These are phyloP conservation scores for Sporothrix globosa DNA, from an alignment of 2,329 filamentous ascomycete genomes.

Conservation along the genomic window DNA sequence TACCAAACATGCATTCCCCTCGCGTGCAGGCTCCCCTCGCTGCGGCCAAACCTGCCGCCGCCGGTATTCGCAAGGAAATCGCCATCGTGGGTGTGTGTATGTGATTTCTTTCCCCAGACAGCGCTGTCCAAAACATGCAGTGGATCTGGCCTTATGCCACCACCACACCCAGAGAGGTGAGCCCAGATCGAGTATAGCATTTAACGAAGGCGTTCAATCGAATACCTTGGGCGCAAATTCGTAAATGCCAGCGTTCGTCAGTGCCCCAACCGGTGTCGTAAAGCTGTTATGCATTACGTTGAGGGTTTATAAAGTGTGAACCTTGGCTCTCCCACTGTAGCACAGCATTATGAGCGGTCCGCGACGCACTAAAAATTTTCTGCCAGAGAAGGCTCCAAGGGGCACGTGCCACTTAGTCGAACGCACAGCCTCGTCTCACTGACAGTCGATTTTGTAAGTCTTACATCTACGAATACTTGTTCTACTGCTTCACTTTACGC, in stretches of 20 bases:
- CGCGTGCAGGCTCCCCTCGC: not conserved
- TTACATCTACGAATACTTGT: not conserved
- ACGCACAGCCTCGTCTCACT: not conserved
- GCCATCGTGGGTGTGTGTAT: not conserved
- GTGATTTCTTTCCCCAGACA: not conserved
- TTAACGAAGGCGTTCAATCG: not conserved
- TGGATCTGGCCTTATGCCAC: not conserved
- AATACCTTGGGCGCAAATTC: not conserved
- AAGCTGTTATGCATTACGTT: too few species aligned
- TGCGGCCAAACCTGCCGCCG: not conserved
- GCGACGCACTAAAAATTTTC: slow-evolving; percentile 18
- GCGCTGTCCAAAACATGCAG: not conserved
- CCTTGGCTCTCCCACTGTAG: not conserved
- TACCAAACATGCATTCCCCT: not conserved
- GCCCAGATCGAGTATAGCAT: not conserved
- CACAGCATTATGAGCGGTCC: not conserved
- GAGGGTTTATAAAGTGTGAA: not conserved
- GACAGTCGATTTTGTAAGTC: not conserved
- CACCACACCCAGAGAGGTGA: not conserved
- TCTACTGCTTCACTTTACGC: not conserved
- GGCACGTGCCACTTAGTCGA: not conserved
- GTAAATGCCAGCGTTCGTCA: not conserved
- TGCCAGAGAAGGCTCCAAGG: not conserved
- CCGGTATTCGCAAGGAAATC: slow-evolving; percentile 9
- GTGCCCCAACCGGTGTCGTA: not conserved